Percentiles rank a stretch among this genome's conserved stretches.
Evolutionary conservation across 225 moss, liverwort and hornwort species (phyloP).

Genomic region (Pleurozium schreberi): DNA sequence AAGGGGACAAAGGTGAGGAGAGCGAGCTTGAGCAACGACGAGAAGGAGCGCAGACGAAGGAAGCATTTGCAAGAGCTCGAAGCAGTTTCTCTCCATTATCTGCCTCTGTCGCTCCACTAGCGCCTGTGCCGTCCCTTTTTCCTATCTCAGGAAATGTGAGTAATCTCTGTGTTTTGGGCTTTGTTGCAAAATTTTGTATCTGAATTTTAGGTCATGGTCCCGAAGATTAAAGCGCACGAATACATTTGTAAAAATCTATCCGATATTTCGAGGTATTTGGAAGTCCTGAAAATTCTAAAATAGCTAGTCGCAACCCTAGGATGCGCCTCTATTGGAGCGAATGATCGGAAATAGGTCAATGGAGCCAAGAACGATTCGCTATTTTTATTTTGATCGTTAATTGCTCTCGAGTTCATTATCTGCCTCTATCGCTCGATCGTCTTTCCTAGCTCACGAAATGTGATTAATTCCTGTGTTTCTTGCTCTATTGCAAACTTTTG

Average conservation of each 20-base stretch:
- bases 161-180: not conserved
- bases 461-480: not conserved
- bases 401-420: not conserved
- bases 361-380: not conserved
- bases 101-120: not conserved
- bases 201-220: not conserved
- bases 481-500: not conserved
- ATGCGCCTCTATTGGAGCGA: not conserved
- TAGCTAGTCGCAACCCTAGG: not conserved
- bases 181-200: not conserved
- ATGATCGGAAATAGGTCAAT: not conserved
- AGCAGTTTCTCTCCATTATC: slow-evolving; percentile 1
- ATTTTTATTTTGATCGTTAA: not conserved
- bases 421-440: not conserved
- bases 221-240: not conserved
- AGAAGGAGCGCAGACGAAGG: not conserved
- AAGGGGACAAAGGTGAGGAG: not conserved
- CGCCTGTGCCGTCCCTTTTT: slow-evolving; percentile 22
- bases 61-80: not conserved
- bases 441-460: not conserved
- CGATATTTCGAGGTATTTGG: not conserved
- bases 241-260: not conserved
- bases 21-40: not conserved
- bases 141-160: slow-evolving; percentile 35
- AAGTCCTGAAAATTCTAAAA: not conserved